Conservation (phyloP, 371 early-diverging fungal genomes). For the Cokeromyces recurvatus region DNA sequence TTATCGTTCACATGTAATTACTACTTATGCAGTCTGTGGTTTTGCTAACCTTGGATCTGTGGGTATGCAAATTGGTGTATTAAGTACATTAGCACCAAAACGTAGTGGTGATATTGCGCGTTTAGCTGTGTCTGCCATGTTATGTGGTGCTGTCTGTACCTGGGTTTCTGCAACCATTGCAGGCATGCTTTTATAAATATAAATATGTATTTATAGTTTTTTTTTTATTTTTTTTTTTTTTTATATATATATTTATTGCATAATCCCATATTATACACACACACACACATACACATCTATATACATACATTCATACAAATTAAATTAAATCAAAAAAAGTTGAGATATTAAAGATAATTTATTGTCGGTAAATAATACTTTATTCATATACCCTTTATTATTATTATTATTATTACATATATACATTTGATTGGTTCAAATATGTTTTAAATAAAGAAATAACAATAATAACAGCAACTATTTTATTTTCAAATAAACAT, state of each 20-base stretch:
- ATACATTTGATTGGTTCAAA: too few relatives aligned
- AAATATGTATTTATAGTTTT: not conserved
- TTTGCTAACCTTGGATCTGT: slow-evolving; percentile 88
- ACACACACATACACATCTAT: too few relatives aligned
- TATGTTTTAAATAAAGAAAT: too few relatives aligned
- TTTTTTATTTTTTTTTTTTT: not conserved
- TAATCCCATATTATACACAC: too few relatives aligned
- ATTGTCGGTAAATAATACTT: too few relatives aligned
- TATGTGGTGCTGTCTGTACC: slow-evolving; percentile 80
- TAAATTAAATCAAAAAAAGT: too few relatives aligned
- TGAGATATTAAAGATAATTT: too few relatives aligned
- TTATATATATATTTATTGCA: not conserved
- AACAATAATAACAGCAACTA: too few relatives aligned
- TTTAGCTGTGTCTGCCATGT: slow-evolving; percentile 76
- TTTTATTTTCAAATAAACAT: too few relatives aligned
- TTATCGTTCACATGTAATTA: slow-evolving; percentile 47
- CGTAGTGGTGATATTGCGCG: slow-evolving; percentile 72
- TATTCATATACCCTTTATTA: too few relatives aligned
- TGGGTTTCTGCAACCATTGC: slow-evolving; percentile 85
- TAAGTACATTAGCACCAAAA: slow-evolving; percentile 80
- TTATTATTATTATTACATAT: too few relatives aligned
- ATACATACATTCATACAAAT: too few relatives aligned
- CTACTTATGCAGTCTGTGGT: slow-evolving; percentile 82
- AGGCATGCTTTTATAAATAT: slow-evolving; percentile 60
- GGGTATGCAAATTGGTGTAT: slow-evolving; percentile 81